These are phyloP conservation scores for Cucurbita argyrosperma DNA, from an alignment of 306 rosid genomes.

Conservation along the genomic window DNA sequence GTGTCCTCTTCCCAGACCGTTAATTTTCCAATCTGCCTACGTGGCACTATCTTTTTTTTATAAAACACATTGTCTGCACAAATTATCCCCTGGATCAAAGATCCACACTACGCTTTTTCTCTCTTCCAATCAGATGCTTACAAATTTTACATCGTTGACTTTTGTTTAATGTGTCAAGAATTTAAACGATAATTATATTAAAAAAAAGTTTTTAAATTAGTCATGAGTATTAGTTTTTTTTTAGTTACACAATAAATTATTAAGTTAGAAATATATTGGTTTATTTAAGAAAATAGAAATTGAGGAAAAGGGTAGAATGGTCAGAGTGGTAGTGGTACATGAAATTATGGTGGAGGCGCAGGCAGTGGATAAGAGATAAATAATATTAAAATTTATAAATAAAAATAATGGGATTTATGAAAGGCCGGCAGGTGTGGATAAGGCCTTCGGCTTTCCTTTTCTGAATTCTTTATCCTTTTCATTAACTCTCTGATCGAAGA, in stretches of 20 bases:
- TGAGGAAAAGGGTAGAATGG: not conserved
- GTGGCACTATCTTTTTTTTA: not conserved
- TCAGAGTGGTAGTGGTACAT: not conserved
- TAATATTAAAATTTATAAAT: not conserved
- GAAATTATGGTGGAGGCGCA: not conserved
- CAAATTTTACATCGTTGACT: not conserved
- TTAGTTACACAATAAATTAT: too few relatives aligned
- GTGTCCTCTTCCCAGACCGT: not conserved
- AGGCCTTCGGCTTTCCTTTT: not conserved
- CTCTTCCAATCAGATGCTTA: not conserved
- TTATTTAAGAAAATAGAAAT: too few relatives aligned
- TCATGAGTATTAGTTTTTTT: too few relatives aligned
- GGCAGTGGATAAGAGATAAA: not conserved
- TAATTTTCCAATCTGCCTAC: not conserved
- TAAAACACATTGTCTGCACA: not conserved
- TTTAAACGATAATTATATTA: too few relatives aligned
- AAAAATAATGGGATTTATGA: not conserved
- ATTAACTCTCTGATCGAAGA: not conserved
- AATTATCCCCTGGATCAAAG: not conserved
- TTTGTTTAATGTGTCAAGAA: too few relatives aligned
- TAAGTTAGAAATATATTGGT: too few relatives aligned
- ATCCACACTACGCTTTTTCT: not conserved
- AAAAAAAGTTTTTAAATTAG: too few relatives aligned
- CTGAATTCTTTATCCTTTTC: not conserved
- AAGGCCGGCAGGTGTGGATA: slow-evolving; percentile 5